These are phyloP conservation scores for Mimosa pudica DNA, from an alignment of 306 rosid species.

Conservation along the genomic window DNA sequence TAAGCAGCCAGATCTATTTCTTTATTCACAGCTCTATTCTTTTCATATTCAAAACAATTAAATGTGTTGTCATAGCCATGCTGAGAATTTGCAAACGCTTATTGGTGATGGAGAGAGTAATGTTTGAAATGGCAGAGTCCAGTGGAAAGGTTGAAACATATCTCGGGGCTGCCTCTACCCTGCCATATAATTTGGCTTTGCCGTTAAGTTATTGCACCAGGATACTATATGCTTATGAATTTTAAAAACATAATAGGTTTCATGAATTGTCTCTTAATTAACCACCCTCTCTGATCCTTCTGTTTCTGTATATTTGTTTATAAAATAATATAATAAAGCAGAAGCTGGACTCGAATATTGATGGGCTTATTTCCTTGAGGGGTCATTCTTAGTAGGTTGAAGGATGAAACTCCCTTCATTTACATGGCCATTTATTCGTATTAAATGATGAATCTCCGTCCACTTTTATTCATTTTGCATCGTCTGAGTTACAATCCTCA, in stretches of 20 bases:
- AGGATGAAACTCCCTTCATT: constrained; percentile 18
- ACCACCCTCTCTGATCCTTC: background rate
- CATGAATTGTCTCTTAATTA: constrained; percentile 15
- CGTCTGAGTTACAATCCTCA: constrained; percentile 2
- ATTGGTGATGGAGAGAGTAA: no score
- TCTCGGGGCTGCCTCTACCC: no score
- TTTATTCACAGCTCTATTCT: background rate
- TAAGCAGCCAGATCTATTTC: background rate
- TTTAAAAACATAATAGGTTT: background rate
- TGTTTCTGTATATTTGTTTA: no score
- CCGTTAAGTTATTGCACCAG: constrained; percentile 13
- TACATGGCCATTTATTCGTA: background rate
- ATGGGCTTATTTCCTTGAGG: constrained; percentile 8
- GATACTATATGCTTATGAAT: constrained; percentile 14
- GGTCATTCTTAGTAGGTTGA: background rate
- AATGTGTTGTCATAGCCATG: no score
- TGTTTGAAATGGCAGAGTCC: no score
- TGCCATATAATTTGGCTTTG: background rate
- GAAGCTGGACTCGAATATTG: background rate
- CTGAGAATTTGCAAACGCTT: no score
- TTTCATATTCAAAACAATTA: background rate
- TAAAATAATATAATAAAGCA: no score
- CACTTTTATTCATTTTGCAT: constrained; percentile 11
- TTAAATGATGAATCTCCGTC: background rate
- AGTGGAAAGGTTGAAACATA: no score